Evolutionary conservation across 176 grass and related monocot genomes (phyloP).

Genomic region (Aegilops tauschii): DNA sequence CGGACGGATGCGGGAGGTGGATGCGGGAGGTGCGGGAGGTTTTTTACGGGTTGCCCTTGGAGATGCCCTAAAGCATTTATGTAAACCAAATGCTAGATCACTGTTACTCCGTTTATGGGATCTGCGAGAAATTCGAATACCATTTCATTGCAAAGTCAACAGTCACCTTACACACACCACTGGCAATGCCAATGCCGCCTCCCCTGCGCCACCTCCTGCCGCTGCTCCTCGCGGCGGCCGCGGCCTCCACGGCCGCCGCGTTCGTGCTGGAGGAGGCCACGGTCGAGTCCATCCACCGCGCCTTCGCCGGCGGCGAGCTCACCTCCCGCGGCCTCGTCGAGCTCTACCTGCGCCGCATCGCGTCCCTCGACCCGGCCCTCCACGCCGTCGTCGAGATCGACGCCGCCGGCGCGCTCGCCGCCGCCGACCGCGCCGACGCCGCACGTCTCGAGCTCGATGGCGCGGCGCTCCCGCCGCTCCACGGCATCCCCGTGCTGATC

Average conservation of each 20-base stretch:
- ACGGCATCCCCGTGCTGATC: constrained; percentile 54
- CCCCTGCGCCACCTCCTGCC: background rate
- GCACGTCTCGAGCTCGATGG: background rate
- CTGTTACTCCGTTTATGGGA: no score
- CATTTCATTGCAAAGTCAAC: background rate
- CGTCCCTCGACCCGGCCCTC: constrained; percentile 49
- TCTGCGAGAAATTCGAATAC: background rate
- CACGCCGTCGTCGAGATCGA: constrained; percentile 78
- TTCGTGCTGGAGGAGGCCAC: constrained; percentile 19
- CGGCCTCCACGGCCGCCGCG: background rate
- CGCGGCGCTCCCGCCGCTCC: constrained; percentile 18
- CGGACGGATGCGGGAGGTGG: no score
- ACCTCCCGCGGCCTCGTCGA: constrained; percentile 61
- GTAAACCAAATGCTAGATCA: no score
- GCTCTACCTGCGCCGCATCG: constrained; percentile 50
- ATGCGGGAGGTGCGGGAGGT: no score
- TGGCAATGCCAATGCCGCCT: background rate
- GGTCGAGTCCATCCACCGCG: constrained; percentile 3
- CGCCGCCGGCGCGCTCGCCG: constrained; percentile 40
- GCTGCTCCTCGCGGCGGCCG: background rate
- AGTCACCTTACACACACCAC: background rate
- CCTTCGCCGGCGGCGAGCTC: constrained; percentile 37
- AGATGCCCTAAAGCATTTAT: no score
- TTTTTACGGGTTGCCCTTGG: no score
- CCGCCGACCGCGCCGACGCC: constrained; percentile 40